Evolutionary conservation across 176 grass and related monocot species (phyloP), one percentile per base, ranked within the genome.

Genomic region (Metroxylon sagu): DNA sequence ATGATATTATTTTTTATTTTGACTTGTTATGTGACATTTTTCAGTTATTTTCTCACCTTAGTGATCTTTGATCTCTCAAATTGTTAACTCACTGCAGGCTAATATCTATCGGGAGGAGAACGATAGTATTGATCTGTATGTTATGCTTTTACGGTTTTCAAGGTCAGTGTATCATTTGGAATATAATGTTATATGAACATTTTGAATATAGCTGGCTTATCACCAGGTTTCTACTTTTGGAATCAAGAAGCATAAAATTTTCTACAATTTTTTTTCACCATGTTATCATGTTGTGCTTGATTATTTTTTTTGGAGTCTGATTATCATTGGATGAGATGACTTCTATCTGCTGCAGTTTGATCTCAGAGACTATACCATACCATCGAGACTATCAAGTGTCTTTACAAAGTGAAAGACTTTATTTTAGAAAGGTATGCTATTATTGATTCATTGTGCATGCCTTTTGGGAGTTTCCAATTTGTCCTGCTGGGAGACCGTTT

Each of bases 91-190:
- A 3, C 35, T 73, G 30, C 26, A 80, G 77, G 77, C 77, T 63
- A 68, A 67, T 19, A 74, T 80, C 26, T 68, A 80, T 43, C 70
- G 77, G 2, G 14, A 26, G 16, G 77, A 80, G 70, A 74, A 61
- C 43, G 69, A 80, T 55, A 80, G 23, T 60, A 80, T 80, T 62
- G 77, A 80, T 60, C 14, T 80, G 50, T 74, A 80, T 69, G 70
- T 80, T n/a, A 74, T 80, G 70, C 77, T 80, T 67, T n/a, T 74
- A 26, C 52, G 77, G 3, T 80, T 73, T 56, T 80, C 77, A 19
- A 80, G 77, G 77, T 80, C 53, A 59, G 31, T 23, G n/a, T 27
- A 52, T 50, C 50, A 43, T 4, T 19, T 78, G 19, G 27, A 29
- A 59, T 57, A 17, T 0, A 4, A n/a, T 17, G 29, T 60, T 60